Conservation (phyloP, 1,139 yeast genomes). For the Yamadazyma triangularis region DNA sequence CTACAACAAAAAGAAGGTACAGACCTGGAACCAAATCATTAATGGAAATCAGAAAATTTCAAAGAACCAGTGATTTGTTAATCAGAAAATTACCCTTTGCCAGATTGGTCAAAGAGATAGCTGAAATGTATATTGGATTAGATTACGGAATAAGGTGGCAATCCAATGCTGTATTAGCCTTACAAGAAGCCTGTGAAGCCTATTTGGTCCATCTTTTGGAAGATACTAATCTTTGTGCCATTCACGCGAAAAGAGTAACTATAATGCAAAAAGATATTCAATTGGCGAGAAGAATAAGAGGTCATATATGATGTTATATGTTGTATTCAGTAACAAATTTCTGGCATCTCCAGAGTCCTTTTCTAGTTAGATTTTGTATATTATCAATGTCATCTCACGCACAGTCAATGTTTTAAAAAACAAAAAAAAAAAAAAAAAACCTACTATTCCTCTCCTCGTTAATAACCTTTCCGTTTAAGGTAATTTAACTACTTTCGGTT, state of each 20-base stretch:
- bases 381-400: too few relatives aligned
- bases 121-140: slow-evolving; percentile 58
- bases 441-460: too few relatives aligned
- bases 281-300: slow-evolving; percentile 84
- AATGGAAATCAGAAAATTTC: slow-evolving; percentile 75
- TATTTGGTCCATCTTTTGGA: slow-evolving; percentile 80
- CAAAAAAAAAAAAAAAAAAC: too few relatives aligned
- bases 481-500: too few relatives aligned
- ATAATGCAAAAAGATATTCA: slow-evolving; percentile 93
- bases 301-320: slow-evolving; percentile 36
- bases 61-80: slow-evolving; percentile 71
- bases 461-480: too few relatives aligned
- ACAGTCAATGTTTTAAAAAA: too few relatives aligned
- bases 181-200: slow-evolving; percentile 93
- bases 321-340: too few relatives aligned
- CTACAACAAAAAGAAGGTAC: slow-evolving; percentile 44
- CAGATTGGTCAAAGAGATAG: slow-evolving; percentile 75
- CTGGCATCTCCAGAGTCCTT: too few relatives aligned
- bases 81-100: slow-evolving; percentile 90
- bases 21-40: slow-evolving; percentile 74
- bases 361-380: too few relatives aligned
- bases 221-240: slow-evolving; percentile 86
- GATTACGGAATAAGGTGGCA: slow-evolving; percentile 81
- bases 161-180: slow-evolving; percentile 77
- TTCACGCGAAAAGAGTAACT: slow-evolving; percentile 91